A percentile compares a stretch with the other conserved stretches of the same genome.
phyloP scores from a whole-genome alignment of 2,329 filamentous ascomycete genomes.

The Alternaria sp. region DNA sequence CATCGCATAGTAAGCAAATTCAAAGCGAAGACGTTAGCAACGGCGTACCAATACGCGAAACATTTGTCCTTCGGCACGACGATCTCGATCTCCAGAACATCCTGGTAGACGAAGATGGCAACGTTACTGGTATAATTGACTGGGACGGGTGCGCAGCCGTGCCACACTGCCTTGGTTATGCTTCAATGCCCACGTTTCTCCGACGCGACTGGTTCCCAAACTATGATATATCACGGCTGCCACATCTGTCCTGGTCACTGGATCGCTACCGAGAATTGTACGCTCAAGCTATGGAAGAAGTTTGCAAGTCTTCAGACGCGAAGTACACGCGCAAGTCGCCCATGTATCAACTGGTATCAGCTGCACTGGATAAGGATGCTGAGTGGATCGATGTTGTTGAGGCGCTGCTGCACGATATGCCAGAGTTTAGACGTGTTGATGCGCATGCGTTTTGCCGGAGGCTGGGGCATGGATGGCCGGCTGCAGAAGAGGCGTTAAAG shows the following conservation, averaged over 20 bases:
- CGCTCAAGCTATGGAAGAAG: slow-evolving; percentile 17
- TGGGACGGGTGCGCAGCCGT: slow-evolving; percentile 27
- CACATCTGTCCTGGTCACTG: slow-evolving; percentile 8
- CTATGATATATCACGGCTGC: background rate
- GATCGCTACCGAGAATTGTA: slow-evolving; percentile 27
- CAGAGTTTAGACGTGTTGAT: slow-evolving; percentile 12
- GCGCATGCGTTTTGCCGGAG: background rate
- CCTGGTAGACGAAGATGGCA: slow-evolving; percentile 23
- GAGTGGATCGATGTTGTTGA: slow-evolving; percentile 1
- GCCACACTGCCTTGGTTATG: slow-evolving; percentile 24
- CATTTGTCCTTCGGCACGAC: slow-evolving; percentile 32
- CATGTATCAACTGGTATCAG: slow-evolving; percentile 15
- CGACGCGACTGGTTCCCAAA: slow-evolving; percentile 19
- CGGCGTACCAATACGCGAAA: slow-evolving; percentile 4
- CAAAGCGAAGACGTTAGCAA: background rate
- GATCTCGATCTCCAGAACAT: slow-evolving; percentile 41
- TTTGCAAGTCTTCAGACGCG: slow-evolving; percentile 10
- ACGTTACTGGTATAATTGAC: slow-evolving; percentile 36
- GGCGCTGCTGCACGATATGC: slow-evolving; percentile 14
- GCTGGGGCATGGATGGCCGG: slow-evolving; percentile 14
- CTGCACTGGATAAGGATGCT: slow-evolving; percentile 10
- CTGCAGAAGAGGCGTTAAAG: slow-evolving; percentile 10
- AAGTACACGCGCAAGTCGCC: slow-evolving; percentile 23
- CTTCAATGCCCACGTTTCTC: slow-evolving; percentile 22
- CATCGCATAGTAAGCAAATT: background rate